These are phyloP conservation scores for Drosera spatulata DNA, from an alignment of 179 eudicot genomes.

Conservation along the genomic window DNA sequence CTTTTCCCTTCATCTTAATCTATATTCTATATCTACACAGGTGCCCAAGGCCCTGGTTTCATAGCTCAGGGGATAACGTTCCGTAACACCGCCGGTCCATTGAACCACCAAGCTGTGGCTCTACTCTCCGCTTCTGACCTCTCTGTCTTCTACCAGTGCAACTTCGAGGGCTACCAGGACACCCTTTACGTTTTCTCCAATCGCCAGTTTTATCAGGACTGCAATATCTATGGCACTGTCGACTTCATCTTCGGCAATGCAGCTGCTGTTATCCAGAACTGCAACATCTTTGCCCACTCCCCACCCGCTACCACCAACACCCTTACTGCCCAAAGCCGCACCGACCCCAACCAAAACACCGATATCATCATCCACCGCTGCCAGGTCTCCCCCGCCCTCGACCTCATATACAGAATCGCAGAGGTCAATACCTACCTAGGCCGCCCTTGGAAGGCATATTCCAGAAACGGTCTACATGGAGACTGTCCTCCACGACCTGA, in stretches of 20 bases:
- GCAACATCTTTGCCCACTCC: slow-evolving; percentile 17
- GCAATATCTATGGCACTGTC: slow-evolving; percentile 22
- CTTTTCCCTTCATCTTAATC: too few species aligned
- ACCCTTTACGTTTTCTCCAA: slow-evolving; percentile 27
- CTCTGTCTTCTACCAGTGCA: slow-evolving; percentile 29
- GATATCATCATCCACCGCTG: slow-evolving; percentile 28
- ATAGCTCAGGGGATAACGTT: slow-evolving; percentile 31
- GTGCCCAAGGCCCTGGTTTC: slow-evolving; percentile 1
- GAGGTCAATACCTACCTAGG: slow-evolving; percentile 20
- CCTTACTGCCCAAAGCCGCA: slow-evolving; percentile 29
- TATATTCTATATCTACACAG: too few species aligned
- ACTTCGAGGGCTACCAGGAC: slow-evolving; percentile 33
- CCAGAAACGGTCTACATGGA: slow-evolving; percentile 25
- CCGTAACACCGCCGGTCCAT: slow-evolving; percentile 28
- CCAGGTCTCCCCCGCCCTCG: slow-evolving; percentile 14
- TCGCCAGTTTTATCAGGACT: slow-evolving; percentile 29
- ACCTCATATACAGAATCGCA: slow-evolving; percentile 5
- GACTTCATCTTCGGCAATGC: slow-evolving; percentile 35
- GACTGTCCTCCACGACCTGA: slow-evolving; percentile 15
- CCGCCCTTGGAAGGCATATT: slow-evolving; percentile 25
- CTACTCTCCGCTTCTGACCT: slow-evolving; percentile 24
- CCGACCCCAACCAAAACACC: slow-evolving; percentile 28
- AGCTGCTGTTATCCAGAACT: slow-evolving; percentile 21
- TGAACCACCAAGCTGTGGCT: slow-evolving; percentile 33
- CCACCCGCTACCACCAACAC: slow-evolving; percentile 17